Evolutionary conservation across 1,139 yeast genomes (phyloP).

Genomic region (Komagataea norvegica): DNA sequence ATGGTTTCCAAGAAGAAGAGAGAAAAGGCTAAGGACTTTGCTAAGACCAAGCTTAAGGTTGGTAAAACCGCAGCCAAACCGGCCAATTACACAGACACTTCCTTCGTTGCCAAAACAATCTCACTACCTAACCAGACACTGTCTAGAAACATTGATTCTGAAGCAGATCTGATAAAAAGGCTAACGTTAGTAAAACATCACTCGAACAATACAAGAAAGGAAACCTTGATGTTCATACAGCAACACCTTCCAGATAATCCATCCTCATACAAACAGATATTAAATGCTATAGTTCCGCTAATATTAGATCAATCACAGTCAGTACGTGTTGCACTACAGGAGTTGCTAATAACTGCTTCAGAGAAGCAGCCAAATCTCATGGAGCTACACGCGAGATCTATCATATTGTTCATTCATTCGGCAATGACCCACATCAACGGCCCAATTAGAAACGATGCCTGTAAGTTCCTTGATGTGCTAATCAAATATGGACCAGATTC

Average conservation of each 20-base stretch:
- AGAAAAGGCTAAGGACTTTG: constrained; percentile 69
- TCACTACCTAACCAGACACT: constrained; percentile 51
- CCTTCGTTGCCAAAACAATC: constrained; percentile 72
- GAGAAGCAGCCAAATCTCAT: constrained; percentile 51
- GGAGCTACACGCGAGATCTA: constrained; percentile 59
- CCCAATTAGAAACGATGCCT: constrained; percentile 55
- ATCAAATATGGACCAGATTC: constrained; percentile 43
- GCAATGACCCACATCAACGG: constrained; percentile 93
- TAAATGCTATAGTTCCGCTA: constrained; percentile 52
- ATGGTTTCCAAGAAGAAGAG: constrained; percentile 61
- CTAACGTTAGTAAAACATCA: constrained; percentile 76
- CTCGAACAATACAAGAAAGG: constrained; percentile 66
- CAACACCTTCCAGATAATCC: constrained; percentile 46
- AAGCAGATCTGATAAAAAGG: constrained; percentile 49
- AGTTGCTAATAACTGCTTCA: constrained; percentile 48
- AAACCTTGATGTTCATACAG: constrained; percentile 53
- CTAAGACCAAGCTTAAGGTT: constrained; percentile 78
- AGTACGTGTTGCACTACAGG: constrained; percentile 60
- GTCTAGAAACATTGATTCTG: constrained; percentile 25
- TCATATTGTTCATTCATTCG: constrained; percentile 75
- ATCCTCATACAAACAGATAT: constrained; percentile 51
- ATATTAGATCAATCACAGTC: constrained; percentile 55
- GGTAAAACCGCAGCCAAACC: constrained; percentile 77
- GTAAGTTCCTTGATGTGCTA: constrained; percentile 53
- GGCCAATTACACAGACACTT: constrained; percentile 76